Percentiles rank a stretch among this genome's conserved stretches.
Conservation (phyloP, 495 filamentous ascomycete genomes). For the Xylaria acuta region DNA sequence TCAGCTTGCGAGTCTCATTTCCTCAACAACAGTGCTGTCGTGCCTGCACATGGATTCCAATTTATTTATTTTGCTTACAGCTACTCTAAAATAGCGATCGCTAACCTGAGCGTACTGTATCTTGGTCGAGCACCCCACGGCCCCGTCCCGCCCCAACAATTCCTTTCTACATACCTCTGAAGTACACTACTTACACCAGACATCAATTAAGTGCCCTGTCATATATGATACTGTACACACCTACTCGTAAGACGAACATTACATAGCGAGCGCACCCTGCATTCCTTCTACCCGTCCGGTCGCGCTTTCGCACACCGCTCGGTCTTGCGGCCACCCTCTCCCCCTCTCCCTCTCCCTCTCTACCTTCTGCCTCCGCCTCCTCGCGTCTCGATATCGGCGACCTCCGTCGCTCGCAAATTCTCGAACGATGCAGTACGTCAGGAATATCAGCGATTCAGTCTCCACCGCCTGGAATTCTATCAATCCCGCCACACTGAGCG, state of each 20-base stretch:
- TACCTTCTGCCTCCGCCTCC: background rate
- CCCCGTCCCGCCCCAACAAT: constrained; percentile 21
- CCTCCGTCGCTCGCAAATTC: background rate
- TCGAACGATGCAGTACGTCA: constrained; percentile 90
- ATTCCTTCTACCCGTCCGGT: background rate
- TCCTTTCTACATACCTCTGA: background rate
- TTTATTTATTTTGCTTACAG: background rate
- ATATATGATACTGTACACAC: constrained; percentile 3
- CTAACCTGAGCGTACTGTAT: background rate
- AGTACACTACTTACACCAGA: background rate
- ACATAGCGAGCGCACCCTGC: constrained; percentile 6
- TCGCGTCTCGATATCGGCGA: background rate
- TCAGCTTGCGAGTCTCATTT: constrained; percentile 5
- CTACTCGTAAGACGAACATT: background rate
- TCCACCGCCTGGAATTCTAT: constrained; percentile 99
- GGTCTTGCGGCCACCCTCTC: background rate
- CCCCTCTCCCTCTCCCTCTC: background rate
- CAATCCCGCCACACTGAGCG: constrained; percentile 95
- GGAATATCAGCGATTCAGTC: constrained; percentile 92
- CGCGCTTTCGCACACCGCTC: background rate
- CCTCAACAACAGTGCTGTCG: constrained; percentile 14
- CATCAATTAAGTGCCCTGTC: background rate
- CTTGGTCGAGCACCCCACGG: constrained; percentile 2
- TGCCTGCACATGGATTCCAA: background rate
- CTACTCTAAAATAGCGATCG: background rate